Evolutionary conservation across 306 rosid genomes (phyloP).

Genomic region (Glycine latifolia): DNA sequence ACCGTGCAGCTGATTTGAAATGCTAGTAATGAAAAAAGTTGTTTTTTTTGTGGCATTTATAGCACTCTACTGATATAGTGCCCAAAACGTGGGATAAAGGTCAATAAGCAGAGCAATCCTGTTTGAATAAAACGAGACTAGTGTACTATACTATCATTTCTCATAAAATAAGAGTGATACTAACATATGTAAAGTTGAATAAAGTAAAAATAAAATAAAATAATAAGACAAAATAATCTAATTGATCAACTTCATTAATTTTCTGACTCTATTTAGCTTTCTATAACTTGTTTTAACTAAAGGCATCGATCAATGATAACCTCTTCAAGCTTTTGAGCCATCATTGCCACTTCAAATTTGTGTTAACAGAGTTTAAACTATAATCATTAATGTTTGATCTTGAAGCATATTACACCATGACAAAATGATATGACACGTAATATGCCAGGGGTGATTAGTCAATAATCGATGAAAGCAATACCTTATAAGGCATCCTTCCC

Average conservation of each 20-base stretch:
- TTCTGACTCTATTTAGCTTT: slow-evolving; percentile 61
- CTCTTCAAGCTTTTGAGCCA: slow-evolving; percentile 1
- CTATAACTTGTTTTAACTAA: no score
- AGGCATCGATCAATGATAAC: no score
- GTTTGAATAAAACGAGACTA: neutral
- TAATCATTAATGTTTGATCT: slow-evolving; percentile 52
- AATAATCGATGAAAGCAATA: slow-evolving; percentile 39
- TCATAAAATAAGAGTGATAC: slow-evolving; percentile 12
- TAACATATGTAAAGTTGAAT: slow-evolving; percentile 27
- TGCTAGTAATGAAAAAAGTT: neutral
- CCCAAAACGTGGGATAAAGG: neutral
- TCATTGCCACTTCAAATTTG: slow-evolving; percentile 37
- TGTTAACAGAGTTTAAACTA: slow-evolving; percentile 50
- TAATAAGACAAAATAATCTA: slow-evolving; percentile 52
- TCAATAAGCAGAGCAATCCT: neutral
- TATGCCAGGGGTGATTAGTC: slow-evolving; percentile 37
- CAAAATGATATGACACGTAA: slow-evolving; percentile 13
- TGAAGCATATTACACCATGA: slow-evolving; percentile 47
- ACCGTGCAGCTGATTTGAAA: slow-evolving; percentile 1
- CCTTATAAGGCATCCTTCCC: slow-evolving; percentile 65
- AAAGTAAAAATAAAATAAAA: slow-evolving; percentile 17
- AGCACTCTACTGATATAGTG: neutral
- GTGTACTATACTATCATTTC: neutral
- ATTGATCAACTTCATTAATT: slow-evolving; percentile 6
- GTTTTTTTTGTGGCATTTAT: neutral